Base-by-base conservation (phyloP, 768 basidiomycete species). In the Suillus placidus region DNA sequence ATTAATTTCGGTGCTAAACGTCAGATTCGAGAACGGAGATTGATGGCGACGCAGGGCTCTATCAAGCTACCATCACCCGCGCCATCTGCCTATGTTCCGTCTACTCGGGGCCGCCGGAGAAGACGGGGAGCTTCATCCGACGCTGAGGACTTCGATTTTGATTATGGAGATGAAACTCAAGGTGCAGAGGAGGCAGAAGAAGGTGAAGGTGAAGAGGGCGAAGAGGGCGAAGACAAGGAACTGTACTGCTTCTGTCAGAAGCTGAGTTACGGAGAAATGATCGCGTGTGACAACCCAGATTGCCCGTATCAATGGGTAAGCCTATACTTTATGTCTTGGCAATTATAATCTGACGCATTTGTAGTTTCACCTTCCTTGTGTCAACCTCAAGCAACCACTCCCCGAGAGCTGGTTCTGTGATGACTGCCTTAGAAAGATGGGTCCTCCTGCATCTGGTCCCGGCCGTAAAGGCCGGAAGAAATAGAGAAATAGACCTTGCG, bases 211-310 rank as follows among this genome's bases (percentile, higher is more conserved):
- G 82, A 82, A 35, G 84, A 79, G 49, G 80, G 77, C 18, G 86
- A 82, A n/a, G 84, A 82, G 60, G 83, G 77, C 2, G 86, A 86
- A 69, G 86, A 89, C 74, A 83, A 87, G 71, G 80, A 80, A 62
- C 68, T 87, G 6, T 89, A 89, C 66, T 89, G 88, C 74, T 83
- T 83, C 76, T 89, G 88, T 73, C 84, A 84, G 69, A 85, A 86
- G 71, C 80, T 83, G 68, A 86, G 84, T 58, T 88, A 87, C 69
- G 88, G 88, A 58, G 87, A 86, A 78, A 88, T 88, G 87, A 86
- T 88, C 66, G 87, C 82, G 43, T 88, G 87, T 70, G 87, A 88
- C 72, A 83, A 85, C 69, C 80, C 83, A 38, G 77, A 78, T 35
- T 88, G 87, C 72, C 80, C 76, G 9, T 83, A 79, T 73, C 86